Base-by-base conservation (phyloP, 495 filamentous ascomycete species). In the Glutinoglossum americanum region DNA sequence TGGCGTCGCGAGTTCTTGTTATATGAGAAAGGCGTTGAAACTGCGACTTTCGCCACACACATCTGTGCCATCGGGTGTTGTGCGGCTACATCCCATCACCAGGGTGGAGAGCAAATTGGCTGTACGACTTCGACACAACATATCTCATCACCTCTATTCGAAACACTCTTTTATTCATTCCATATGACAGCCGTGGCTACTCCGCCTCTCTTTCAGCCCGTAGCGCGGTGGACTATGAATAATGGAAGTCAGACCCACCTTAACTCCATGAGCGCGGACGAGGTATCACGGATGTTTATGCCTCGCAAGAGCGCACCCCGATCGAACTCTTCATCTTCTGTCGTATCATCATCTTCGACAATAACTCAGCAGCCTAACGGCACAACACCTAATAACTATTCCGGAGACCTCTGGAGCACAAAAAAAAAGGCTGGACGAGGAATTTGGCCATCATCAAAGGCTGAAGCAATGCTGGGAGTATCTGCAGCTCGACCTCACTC, bases 161-260 rank as follows among this genome's bases (percentile, higher is more conserved):
- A 15, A 6, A 15, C 15, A 30, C 7, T 10, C 19, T 53, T 5
- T 13, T n/a, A 27, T 19, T 53, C 49, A 28, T 53, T 48, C 32
- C 64, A 65, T 65, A 98, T 98, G 92, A 98, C 92, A 78, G 92
- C 92, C 70, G 90, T 98, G 71, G 92, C 89, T 66, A 86, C 81
- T 73, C 88, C 85, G 61, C 86, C 86, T 70, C 89, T 82, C 71
- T 89, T 96, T 69, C 81, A 89, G 74, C 76, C 79, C 65, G 76
- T 74, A 67, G 75, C 80, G 59, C 74, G 80, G 59, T 83, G 80
- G 80, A 72, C 74, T 76, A 57, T 47, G 45, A 71, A 76, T 82
- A 82, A 82, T 79, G 79, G 80, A 72, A 80, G 79, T 68, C 78
- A 85, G 76, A 76, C 78, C 70, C 76, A 76, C 64, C 74, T 87